Conservation (phyloP, 805 yeast species). For the Sugiyamaella lignohabitans region DNA sequence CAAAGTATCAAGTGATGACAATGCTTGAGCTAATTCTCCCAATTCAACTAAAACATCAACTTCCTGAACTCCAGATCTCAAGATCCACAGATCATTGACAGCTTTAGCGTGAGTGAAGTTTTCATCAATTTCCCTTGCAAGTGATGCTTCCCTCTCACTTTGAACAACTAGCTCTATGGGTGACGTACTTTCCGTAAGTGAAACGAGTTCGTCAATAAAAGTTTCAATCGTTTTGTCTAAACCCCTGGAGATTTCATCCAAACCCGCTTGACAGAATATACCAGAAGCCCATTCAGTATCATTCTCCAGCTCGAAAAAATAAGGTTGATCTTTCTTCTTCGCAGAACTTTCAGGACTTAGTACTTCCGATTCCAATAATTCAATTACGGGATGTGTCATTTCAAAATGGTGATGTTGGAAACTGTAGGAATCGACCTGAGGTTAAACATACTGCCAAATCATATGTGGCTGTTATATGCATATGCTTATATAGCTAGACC, state of each 20-base stretch:
- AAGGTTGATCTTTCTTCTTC: neutral
- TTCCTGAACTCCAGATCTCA: conserved; percentile 20
- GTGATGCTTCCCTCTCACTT: conserved; percentile 9
- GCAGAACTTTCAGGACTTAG: neutral
- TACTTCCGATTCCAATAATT: neutral
- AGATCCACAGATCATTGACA: conserved; percentile 19
- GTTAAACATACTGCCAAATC: too few relatives aligned
- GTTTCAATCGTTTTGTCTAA: neutral
- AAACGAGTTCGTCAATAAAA: neutral
- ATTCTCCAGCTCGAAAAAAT: neutral
- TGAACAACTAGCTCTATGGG: neutral
- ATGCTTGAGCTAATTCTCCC: conserved; percentile 17
- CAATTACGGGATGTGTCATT: neutral
- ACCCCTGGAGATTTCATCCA: neutral
- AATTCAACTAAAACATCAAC: conserved; percentile 15
- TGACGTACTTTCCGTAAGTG: neutral
- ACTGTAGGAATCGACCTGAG: too few relatives aligned
- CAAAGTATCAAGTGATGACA: conserved; percentile 14
- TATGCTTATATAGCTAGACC: too few relatives aligned
- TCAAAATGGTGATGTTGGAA: too few relatives aligned
- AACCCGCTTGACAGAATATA: neutral
- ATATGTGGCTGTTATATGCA: too few relatives aligned
- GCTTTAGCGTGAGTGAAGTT: conserved; percentile 8
- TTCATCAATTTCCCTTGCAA: conserved; percentile 6
- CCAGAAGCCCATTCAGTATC: neutral